A percentile compares a stretch with the other conserved stretches of the same genome.
phyloP scores from a whole-genome alignment of 2,329 filamentous ascomycete species.

The Xylaria sp. region DNA sequence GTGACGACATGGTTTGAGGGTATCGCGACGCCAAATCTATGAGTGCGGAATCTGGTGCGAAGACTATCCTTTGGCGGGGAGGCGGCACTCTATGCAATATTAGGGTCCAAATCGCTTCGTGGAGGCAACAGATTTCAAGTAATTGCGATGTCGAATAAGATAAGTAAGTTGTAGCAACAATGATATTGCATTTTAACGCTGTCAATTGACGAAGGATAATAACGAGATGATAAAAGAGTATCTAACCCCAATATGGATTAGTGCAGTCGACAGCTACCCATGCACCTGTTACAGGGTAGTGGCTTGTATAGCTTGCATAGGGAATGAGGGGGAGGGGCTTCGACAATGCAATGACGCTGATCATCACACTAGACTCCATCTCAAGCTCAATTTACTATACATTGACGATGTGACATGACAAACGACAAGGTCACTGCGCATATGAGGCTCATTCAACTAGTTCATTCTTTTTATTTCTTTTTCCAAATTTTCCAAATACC shows the following conservation, averaged over 20 bases:
- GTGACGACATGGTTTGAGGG: constrained; percentile 50
- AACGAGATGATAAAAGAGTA: not conserved
- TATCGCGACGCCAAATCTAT: not conserved
- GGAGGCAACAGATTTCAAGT: not conserved
- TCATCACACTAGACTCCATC: not conserved
- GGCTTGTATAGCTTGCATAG: not conserved
- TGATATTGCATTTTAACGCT: not conserved
- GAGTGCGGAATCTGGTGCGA: not conserved
- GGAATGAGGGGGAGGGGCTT: constrained; percentile 1
- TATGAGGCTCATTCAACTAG: not conserved
- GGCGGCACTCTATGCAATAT: not conserved
- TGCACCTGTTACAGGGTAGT: not conserved
- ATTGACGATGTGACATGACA: not conserved
- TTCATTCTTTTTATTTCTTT: not conserved
- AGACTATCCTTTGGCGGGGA: not conserved
- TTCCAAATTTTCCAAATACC: not conserved
- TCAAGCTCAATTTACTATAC: not conserved
- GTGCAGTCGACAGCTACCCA: not conserved
- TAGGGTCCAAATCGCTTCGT: not conserved
- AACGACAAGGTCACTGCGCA: not conserved
- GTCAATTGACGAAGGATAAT: not conserved
- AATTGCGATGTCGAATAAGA: not conserved
- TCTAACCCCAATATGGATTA: not conserved
- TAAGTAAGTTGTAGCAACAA: not conserved
- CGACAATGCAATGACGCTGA: not conserved